A percentile compares a stretch with the other conserved stretches of the same genome.
Conservation (phyloP, 2,329 filamentous ascomycete genomes). For the Ophiosphaerella narmari region DNA sequence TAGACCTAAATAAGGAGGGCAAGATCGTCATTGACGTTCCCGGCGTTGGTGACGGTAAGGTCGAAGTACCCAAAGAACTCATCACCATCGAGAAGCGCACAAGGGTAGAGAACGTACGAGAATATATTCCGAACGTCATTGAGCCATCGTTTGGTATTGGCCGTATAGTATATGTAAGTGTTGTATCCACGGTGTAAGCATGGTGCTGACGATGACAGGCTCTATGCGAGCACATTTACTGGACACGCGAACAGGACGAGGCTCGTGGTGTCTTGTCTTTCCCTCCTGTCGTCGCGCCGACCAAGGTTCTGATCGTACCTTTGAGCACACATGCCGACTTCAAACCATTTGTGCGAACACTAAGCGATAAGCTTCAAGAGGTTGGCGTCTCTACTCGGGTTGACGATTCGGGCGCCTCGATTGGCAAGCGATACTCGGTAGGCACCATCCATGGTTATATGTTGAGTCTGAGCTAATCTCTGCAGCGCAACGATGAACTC, state of each 20-base stretch:
- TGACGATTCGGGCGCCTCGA: constrained; percentile 87
- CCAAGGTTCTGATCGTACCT: constrained; percentile 90
- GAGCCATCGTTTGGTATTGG: constrained; percentile 98
- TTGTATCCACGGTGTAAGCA: not conserved
- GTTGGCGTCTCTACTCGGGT: constrained; percentile 81
- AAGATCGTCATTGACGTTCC: constrained; percentile 79
- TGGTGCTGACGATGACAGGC: constrained; percentile 65
- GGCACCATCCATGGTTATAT: constrained; percentile 5
- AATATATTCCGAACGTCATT: constrained; percentile 94
- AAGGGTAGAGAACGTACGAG: constrained; percentile 79
- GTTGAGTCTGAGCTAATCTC: constrained; percentile 18
- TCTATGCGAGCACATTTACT: constrained; percentile 93
- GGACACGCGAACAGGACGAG: constrained; percentile 83
- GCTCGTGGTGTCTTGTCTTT: constrained; percentile 80
- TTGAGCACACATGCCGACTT: constrained; percentile 82
- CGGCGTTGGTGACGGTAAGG: constrained; percentile 69
- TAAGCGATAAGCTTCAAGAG: constrained; percentile 77
- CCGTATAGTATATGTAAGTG: constrained; percentile 77
- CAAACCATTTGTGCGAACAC: constrained; percentile 71
- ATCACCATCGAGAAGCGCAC: constrained; percentile 84
- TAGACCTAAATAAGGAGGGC: constrained; percentile 72
- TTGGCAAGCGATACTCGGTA: constrained; percentile 80
- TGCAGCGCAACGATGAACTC: constrained; percentile 83
- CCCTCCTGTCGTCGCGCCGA: constrained; percentile 81
- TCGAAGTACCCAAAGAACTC: constrained; percentile 77